phyloP scores from a whole-genome alignment of 1,284 basidiomycete species.

The Cryptococcus hybrid region DNA sequence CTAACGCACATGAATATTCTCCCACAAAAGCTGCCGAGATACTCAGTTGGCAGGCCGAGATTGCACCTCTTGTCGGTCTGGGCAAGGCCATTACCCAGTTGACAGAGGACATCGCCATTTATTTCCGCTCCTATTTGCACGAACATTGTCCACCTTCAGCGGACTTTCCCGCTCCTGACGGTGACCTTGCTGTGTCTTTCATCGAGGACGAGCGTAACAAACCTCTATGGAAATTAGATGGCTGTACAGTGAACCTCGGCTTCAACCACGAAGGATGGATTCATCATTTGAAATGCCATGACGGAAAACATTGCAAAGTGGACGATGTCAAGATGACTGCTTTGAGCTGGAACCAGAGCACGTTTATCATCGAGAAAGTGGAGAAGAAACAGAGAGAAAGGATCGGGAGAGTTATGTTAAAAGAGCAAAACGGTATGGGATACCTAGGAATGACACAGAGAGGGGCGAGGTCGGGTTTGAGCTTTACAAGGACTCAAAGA shows the following conservation, averaged over 20 bases:
- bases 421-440: slow-evolving; percentile 40
- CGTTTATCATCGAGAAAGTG: slow-evolving; percentile 27
- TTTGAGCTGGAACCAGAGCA: slow-evolving; percentile 42
- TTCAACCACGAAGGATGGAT: slow-evolving; percentile 41
- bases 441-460: slow-evolving; percentile 15
- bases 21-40: slow-evolving; percentile 8
- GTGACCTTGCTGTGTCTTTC: background rate
- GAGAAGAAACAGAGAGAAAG: slow-evolving; percentile 18
- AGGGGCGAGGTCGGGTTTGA: slow-evolving; percentile 23
- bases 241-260: slow-evolving; percentile 44
- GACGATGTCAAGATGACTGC: slow-evolving; percentile 31
- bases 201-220: slow-evolving; percentile 39
- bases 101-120: slow-evolving; percentile 25
- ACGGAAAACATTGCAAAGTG: slow-evolving; percentile 33
- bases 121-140: slow-evolving; percentile 28
- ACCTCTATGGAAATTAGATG: slow-evolving; percentile 35
- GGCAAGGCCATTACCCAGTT: slow-evolving; percentile 21
- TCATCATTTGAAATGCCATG: slow-evolving; percentile 45
- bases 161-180: slow-evolving; percentile 14
- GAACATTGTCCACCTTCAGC: slow-evolving; percentile 27
- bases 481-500: slow-evolving; percentile 15
- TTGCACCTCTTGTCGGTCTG: slow-evolving; percentile 26
- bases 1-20: slow-evolving; percentile 15
- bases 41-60: slow-evolving; percentile 30
- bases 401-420: slow-evolving; percentile 27